phyloP scores from a whole-genome alignment of 2,329 filamentous ascomycete genomes.

The Teratosphaeria pseudoeucalypti region DNA sequence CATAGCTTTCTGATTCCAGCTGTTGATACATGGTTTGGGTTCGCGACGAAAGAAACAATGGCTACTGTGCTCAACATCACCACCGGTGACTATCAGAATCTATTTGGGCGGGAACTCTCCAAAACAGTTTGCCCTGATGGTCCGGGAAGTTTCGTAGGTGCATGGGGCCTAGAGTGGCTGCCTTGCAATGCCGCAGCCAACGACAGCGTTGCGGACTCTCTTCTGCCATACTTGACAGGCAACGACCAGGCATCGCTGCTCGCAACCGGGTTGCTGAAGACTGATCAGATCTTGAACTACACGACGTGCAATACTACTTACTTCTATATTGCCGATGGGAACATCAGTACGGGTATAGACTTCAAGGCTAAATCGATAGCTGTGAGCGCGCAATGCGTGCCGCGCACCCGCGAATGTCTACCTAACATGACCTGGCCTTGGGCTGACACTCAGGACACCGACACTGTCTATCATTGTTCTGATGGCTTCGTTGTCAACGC shows the following conservation, averaged over 20 bases:
- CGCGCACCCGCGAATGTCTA: background rate
- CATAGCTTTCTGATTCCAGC: background rate
- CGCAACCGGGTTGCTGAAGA: background rate
- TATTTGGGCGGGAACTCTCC: background rate
- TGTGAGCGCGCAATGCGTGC: background rate
- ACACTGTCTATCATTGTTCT: background rate
- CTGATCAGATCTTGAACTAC: background rate
- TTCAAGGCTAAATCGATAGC: background rate
- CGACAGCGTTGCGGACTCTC: background rate
- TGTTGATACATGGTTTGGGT: constrained; percentile 2
- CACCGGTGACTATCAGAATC: background rate
- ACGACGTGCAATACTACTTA: background rate
- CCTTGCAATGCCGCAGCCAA: background rate
- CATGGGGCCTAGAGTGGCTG: background rate
- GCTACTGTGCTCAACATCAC: background rate
- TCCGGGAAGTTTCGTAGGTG: background rate
- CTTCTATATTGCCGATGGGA: background rate
- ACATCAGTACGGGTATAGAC: background rate
- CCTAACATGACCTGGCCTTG: background rate
- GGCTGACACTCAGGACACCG: background rate
- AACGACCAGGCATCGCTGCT: background rate
- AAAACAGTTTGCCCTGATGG: background rate
- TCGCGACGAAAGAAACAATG: background rate
- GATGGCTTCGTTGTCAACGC: background rate
- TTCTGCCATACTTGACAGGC: background rate